Percentiles rank a stretch among this genome's conserved stretches.
These are phyloP conservation scores for Saturnispora silvae DNA, from an alignment of 805 yeast species.

Conservation along the genomic window DNA sequence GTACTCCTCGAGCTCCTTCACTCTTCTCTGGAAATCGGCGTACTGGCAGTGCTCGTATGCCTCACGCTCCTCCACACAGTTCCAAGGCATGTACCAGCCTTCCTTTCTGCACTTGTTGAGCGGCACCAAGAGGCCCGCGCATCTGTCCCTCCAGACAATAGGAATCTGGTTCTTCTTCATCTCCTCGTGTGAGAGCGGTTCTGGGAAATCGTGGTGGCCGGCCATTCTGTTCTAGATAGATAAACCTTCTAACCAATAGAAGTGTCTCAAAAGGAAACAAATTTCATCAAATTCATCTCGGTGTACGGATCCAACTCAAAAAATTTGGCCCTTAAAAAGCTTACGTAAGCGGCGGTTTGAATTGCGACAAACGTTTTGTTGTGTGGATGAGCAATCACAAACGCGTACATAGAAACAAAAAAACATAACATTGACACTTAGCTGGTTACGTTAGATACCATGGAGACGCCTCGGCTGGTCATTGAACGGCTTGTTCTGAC, in stretches of 20 bases:
- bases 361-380: no score
- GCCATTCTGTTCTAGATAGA: conserved; percentile 24
- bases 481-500: conserved; percentile 64
- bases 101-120: conserved; percentile 52
- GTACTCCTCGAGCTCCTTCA: conserved; percentile 52
- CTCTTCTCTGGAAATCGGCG: conserved; percentile 71
- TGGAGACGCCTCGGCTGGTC: conserved; percentile 61
- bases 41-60: conserved; percentile 79
- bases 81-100: conserved; percentile 52
- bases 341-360: no score
- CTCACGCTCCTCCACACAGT: conserved; percentile 69
- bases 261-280: no score
- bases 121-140: conserved; percentile 57
- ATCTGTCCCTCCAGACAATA: conserved; percentile 70
- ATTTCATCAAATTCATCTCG: no score
- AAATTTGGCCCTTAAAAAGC: no score
- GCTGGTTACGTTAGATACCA: no score
- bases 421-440: no score
- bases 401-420: no score
- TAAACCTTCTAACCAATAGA: no score
- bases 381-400: no score
- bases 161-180: conserved; percentile 74
- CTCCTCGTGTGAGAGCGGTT: conserved; percentile 67
- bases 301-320: no score
- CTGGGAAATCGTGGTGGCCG: conserved; percentile 28